phyloP scores from a whole-genome alignment of 1,284 basidiomycete genomes.

The Leccinum subrobustum region DNA sequence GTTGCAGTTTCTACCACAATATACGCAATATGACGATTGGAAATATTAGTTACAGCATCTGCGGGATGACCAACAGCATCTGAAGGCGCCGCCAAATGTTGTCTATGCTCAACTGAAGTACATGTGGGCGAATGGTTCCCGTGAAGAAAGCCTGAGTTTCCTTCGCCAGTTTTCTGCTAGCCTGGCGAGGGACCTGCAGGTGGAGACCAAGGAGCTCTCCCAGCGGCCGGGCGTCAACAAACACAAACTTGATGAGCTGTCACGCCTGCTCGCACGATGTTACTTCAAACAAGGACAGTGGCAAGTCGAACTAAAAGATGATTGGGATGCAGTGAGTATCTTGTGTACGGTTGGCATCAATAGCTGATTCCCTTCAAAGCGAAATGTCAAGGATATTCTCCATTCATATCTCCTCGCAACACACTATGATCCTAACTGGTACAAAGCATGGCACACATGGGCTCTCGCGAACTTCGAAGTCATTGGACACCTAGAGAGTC shows the following conservation, averaged over 20 bases:
- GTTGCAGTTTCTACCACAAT: conserved; percentile 9
- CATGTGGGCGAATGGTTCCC: conserved; percentile 89
- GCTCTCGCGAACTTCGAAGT: conserved; percentile 97
- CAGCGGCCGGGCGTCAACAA: conserved; percentile 53
- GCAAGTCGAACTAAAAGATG: conserved; percentile 80
- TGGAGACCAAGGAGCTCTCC: conserved; percentile 46
- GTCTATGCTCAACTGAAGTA: conserved; percentile 97
- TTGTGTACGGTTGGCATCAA: conserved; percentile 4
- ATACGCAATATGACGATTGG: conserved; percentile 5
- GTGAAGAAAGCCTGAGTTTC: conserved; percentile 81
- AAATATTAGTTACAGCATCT: conserved; percentile 37
- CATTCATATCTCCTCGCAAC: conserved; percentile 88
- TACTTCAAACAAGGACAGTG: conserved; percentile 97
- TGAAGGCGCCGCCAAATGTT: conserved; percentile 90
- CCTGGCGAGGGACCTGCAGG: conserved; percentile 75
- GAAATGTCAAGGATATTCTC: conserved; percentile 80
- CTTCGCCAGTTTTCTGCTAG: conserved; percentile 83
- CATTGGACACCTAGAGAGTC: conserved; percentile 78
- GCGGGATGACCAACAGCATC: conserved; percentile 53
- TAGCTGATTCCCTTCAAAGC: conserved; percentile 40
- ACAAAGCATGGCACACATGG: conserved; percentile 99
- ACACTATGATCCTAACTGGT: conserved; percentile 92
- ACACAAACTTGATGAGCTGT: conserved; percentile 73
- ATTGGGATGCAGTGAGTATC: conserved; percentile 72
- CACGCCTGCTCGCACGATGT: conserved; percentile 90